Percentiles rank a stretch among this genome's conserved stretches.
Conservation (phyloP, 2,329 filamentous ascomycete genomes). For the Dryadomyces sulphureus region DNA sequence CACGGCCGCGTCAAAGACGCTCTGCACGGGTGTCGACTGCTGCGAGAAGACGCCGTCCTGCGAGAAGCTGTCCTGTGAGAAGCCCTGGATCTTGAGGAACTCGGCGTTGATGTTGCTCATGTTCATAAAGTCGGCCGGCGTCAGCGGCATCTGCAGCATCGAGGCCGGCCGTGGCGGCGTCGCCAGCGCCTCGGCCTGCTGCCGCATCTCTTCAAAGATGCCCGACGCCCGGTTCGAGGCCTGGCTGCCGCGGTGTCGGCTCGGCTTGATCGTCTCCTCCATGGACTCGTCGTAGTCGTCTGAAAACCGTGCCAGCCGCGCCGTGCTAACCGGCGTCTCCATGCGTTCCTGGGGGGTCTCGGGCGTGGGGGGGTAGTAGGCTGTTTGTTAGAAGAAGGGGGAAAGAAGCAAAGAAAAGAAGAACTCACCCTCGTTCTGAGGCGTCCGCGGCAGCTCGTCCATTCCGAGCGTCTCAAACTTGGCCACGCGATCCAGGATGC, state of each 20-base stretch:
- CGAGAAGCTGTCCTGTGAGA: too few species aligned
- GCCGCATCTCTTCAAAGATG: slow-evolving; percentile 44
- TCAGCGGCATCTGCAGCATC: slow-evolving; percentile 34
- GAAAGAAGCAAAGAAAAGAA: too few species aligned
- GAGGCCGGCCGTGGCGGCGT: slow-evolving; percentile 30
- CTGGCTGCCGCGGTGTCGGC: slow-evolving; percentile 18
- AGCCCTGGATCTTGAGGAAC: slow-evolving; percentile 21
- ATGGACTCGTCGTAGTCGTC: slow-evolving; percentile 51
- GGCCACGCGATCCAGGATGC: slow-evolving; percentile 42
- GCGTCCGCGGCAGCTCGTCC: slow-evolving; percentile 40
- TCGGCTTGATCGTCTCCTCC: slow-evolving; percentile 50
- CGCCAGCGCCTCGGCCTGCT: slow-evolving; percentile 36
- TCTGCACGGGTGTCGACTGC: slow-evolving; percentile 33
- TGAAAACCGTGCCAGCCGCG: slow-evolving; percentile 34
- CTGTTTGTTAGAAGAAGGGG: too few species aligned
- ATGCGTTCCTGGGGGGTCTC: slow-evolving; percentile 42
- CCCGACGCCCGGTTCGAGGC: slow-evolving; percentile 30
- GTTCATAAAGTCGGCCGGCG: slow-evolving; percentile 41
- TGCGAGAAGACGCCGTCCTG: too few species aligned
- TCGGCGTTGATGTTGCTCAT: slow-evolving; percentile 19
- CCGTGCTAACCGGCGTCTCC: slow-evolving; percentile 20
- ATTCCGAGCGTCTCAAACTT: slow-evolving; percentile 42
- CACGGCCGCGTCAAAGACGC: slow-evolving; percentile 17
- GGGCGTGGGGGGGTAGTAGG: slow-evolving; percentile 53
- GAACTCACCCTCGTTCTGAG: slow-evolving; percentile 43